Evolutionary conservation across 106 monocot species (phyloP).

Genomic region (Allium sativum): DNA sequence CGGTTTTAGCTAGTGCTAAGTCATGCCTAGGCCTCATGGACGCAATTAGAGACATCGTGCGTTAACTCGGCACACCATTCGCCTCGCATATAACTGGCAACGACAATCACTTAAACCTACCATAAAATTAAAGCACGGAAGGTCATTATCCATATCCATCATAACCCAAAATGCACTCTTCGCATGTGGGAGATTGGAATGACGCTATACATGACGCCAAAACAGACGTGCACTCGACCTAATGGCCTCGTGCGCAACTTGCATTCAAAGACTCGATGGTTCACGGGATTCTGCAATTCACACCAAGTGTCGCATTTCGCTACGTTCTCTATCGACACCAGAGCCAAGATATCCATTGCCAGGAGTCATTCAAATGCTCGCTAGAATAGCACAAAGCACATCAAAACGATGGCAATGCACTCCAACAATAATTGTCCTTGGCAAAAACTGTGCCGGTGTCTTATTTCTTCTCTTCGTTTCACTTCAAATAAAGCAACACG

Average conservation of each 20-base stretch:
- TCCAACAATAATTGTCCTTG: not conserved
- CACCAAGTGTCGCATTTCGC: constrained; percentile 29
- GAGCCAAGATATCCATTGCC: constrained; percentile 18
- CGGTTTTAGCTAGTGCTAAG: too few relatives aligned
- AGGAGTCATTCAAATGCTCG: not conserved
- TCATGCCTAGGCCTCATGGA: too few relatives aligned
- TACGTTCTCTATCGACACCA: constrained; percentile 17
- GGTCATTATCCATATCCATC: constrained; percentile 9
- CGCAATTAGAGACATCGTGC: too few relatives aligned
- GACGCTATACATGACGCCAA: constrained; percentile 12
- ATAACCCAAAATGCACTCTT: not conserved
- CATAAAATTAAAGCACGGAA: not conserved
- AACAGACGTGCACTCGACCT: constrained; percentile 17
- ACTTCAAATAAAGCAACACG: too few relatives aligned
- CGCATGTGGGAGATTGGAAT: not conserved
- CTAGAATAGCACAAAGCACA: too few relatives aligned
- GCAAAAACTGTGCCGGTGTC: not conserved
- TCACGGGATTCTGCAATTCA: constrained; percentile 33
- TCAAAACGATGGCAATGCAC: too few relatives aligned
- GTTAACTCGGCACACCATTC: constrained; percentile 14
- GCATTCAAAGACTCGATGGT: constrained; percentile 34
- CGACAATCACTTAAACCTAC: not conserved
- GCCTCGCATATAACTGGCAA: not conserved
- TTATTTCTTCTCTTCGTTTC: not conserved
- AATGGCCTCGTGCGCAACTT: constrained; percentile 19